A percentile compares a stretch with the other conserved stretches of the same genome.
These are phyloP conservation scores for Eruca vesicaria DNA, from an alignment of 441 rosid species.

Conservation along the genomic window DNA sequence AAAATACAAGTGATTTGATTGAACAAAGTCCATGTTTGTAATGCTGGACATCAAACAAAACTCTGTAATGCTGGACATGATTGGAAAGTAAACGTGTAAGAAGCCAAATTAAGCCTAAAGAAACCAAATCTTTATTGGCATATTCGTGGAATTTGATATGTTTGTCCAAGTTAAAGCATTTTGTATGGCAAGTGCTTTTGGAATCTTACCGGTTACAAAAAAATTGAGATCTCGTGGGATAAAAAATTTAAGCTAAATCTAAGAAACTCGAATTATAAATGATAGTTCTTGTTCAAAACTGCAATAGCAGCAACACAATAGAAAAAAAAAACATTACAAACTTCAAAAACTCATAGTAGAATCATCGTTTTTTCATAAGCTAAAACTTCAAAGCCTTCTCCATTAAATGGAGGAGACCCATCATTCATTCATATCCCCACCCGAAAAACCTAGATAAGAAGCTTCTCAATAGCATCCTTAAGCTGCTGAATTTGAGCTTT, in stretches of 20 bases:
- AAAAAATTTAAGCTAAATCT: no score
- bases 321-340: background rate
- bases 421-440: conserved; percentile 52
- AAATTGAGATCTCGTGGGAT: no score
- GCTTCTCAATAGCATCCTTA: conserved; percentile 96
- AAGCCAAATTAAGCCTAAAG: no score
- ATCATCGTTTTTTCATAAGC: background rate
- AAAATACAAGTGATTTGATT: no score
- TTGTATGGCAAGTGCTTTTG: no score
- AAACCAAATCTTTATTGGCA: no score
- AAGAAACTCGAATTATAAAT: background rate
- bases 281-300: background rate
- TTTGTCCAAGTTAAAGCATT: background rate
- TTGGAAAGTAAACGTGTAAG: no score
- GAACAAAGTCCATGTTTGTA: no score
- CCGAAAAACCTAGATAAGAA: conserved; percentile 50
- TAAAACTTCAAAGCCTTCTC: conserved; percentile 62
- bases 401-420: conserved; percentile 51
- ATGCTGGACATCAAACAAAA: no score
- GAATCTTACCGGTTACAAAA: no score
- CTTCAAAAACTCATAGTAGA: background rate
- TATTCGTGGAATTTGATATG: background rate
- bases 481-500: conserved; percentile 83
- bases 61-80: no score
- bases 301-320: conserved; percentile 10